These are phyloP conservation scores for Penicillium rolfsii DNA, from an alignment of 2,329 filamentous ascomycete species.

Conservation along the genomic window DNA sequence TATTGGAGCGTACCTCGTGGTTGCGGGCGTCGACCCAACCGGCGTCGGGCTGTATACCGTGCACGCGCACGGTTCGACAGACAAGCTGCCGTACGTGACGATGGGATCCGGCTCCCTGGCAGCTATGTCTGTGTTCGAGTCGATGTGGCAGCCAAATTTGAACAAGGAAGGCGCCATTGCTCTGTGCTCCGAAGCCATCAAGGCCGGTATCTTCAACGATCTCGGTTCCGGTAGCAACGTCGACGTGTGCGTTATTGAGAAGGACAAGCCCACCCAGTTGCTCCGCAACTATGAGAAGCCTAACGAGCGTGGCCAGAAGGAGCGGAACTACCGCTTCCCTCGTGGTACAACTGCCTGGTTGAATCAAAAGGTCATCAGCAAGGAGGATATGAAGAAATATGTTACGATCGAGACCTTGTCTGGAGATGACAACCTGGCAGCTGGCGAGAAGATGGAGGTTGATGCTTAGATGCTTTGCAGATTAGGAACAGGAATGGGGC, in stretches of 20 bases:
- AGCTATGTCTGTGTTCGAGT: conserved; percentile 98
- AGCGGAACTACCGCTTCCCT: conserved; percentile 88
- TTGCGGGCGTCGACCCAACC: conserved; percentile 94
- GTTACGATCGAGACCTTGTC: conserved; percentile 87
- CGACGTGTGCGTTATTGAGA: conserved; percentile 92
- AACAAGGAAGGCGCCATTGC: conserved; percentile 79
- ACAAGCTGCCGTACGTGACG: conserved; percentile 98
- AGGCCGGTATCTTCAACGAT: conserved; percentile 98
- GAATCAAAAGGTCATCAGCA: conserved; percentile 94
- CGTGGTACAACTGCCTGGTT: conserved; percentile 93
- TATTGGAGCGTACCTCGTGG: conserved; percentile 96
- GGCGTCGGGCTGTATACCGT: conserved; percentile 96
- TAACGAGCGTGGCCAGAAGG: conserved; percentile 87
- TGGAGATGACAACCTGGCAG: conserved; percentile 63
- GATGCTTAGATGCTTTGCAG: conserved; percentile 47
- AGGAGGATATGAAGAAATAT: conserved; percentile 91
- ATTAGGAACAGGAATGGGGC: conserved; percentile 9
- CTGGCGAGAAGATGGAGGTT: conserved; percentile 68
- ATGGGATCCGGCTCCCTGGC: conserved; percentile 97
- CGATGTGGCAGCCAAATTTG: conserved; percentile 82
- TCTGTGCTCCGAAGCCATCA: conserved; percentile 82
- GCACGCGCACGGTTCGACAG: conserved; percentile 95
- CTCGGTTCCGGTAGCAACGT: conserved; percentile 96
- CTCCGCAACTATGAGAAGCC: conserved; percentile 91
- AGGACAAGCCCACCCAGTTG: conserved; percentile 85